These are phyloP conservation scores for Verruconis gallopava DNA, from an alignment of 2,329 filamentous ascomycete genomes.

Conservation along the genomic window DNA sequence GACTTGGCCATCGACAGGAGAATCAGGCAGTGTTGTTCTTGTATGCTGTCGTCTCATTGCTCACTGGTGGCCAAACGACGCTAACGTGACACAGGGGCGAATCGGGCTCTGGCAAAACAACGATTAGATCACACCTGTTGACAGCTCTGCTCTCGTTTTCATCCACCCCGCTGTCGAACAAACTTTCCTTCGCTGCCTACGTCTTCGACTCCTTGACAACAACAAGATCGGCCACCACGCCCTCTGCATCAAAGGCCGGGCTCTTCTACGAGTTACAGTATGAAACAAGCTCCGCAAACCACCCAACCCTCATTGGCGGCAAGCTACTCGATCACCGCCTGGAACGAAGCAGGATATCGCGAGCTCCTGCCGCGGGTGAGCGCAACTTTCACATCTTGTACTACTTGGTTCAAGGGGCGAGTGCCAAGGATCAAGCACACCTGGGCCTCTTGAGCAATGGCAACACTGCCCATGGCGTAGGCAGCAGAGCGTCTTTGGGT, in stretches of 20 bases:
- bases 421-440: constrained; percentile 77
- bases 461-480: constrained; percentile 28
- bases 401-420: constrained; percentile 88
- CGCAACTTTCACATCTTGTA: constrained; percentile 94
- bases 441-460: constrained; percentile 48
- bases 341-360: constrained; percentile 79
- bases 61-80: too few relatives aligned
- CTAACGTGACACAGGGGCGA: constrained; percentile 64
- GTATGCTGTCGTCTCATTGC: too few relatives aligned
- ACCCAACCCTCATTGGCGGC: constrained; percentile 80
- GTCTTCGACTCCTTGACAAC: constrained; percentile 94
- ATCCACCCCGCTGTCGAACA: constrained; percentile 83
- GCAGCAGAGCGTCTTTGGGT: constrained; percentile 40
- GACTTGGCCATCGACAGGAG: constrained; percentile 77
- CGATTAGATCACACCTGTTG: constrained; percentile 76
- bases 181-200: constrained; percentile 85
- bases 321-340: constrained; percentile 89
- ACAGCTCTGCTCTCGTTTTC: constrained; percentile 79
- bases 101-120: constrained; percentile 92
- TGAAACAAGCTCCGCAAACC: constrained; percentile 72
- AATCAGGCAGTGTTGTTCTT: constrained; percentile 89
- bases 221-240: constrained; percentile 91
- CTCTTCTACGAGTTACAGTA: constrained; percentile 96
- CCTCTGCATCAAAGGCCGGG: constrained; percentile 88
- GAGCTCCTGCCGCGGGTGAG: constrained; percentile 81